Evolutionary conservation across 257 asterid species (phyloP).

Genomic region (Solanum etuberosum): DNA sequence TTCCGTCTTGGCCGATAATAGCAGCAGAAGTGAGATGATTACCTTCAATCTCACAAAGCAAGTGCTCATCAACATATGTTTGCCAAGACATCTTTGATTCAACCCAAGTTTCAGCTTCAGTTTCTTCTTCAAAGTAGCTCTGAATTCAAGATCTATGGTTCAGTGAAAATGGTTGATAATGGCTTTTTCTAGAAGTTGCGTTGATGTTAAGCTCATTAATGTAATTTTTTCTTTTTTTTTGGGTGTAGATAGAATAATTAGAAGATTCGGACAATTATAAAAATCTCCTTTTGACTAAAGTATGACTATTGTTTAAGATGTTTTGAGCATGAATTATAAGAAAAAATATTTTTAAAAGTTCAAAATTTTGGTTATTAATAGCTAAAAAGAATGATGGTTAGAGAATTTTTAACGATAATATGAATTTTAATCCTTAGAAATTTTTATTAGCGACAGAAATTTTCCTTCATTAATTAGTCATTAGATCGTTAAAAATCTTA

Average conservation of each 20-base stretch:
- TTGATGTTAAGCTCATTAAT: constrained; percentile 12
- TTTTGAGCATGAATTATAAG: no score
- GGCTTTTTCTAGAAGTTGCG: constrained; percentile 6
- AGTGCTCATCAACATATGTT: constrained; percentile 18
- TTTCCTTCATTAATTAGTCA: neutral
- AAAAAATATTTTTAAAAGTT: no score
- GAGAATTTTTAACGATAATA: no score
- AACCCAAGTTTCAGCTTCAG: no score
- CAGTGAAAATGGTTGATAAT: neutral
- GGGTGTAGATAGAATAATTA: neutral
- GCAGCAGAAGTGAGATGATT: constrained; percentile 24
- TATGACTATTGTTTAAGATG: neutral
- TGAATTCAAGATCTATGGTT: neutral
- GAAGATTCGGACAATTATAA: neutral
- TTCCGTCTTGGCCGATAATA: constrained; percentile 22
- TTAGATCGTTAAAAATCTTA: neutral
- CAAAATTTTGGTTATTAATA: no score
- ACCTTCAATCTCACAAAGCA: constrained; percentile 27
- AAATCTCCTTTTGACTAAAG: neutral
- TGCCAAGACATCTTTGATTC: constrained; percentile 19
- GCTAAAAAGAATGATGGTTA: no score
- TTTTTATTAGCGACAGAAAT: no score
- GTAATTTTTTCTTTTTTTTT: neutral
- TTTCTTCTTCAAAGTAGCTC: neutral
- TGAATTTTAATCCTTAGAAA: no score